Conservation (phyloP, 2,329 filamentous ascomycete genomes). For the Chaetomium strumarium region DNA sequence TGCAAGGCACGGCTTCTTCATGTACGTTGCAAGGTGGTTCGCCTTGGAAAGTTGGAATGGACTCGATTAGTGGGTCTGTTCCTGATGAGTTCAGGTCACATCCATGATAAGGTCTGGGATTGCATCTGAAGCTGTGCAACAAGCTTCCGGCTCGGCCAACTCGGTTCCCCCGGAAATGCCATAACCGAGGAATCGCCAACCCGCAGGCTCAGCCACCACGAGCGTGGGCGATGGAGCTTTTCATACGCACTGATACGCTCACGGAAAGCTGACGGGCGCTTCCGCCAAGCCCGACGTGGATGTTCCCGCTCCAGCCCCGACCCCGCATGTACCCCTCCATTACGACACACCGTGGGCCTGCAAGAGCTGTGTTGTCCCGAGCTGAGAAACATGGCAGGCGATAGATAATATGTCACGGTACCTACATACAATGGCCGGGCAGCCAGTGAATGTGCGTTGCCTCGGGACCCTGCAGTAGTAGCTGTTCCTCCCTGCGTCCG, state of each 20-base stretch:
- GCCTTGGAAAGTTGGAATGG: too few relatives aligned
- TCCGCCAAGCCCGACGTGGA: slow-evolving; percentile 3
- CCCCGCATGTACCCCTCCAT: slow-evolving; percentile 9
- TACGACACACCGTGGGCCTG: slow-evolving; percentile 1
- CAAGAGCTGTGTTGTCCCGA: slow-evolving; percentile 7
- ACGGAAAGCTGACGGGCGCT: neutral
- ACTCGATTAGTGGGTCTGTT: too few relatives aligned
- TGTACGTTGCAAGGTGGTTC: too few relatives aligned
- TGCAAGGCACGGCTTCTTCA: too few relatives aligned
- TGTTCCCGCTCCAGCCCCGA: slow-evolving; percentile 3
- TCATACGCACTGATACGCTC: neutral
- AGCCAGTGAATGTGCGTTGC: slow-evolving; percentile 8
- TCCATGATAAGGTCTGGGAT: too few relatives aligned
- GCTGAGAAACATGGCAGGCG: neutral
- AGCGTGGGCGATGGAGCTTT: neutral
- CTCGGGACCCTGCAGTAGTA: slow-evolving; percentile 1
- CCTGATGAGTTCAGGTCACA: too few relatives aligned
- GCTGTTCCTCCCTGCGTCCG: slow-evolving; percentile 1
- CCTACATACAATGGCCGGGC: neutral
- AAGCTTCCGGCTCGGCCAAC: neutral
- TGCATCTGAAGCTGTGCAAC: too few relatives aligned
- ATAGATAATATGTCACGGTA: neutral
- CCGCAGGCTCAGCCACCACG: slow-evolving; percentile 4
- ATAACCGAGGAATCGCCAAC: neutral
- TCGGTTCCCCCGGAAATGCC: too few relatives aligned